phyloP scores from a whole-genome alignment of 257 asterid genomes.

The Fraxinus pennsylvanica region DNA sequence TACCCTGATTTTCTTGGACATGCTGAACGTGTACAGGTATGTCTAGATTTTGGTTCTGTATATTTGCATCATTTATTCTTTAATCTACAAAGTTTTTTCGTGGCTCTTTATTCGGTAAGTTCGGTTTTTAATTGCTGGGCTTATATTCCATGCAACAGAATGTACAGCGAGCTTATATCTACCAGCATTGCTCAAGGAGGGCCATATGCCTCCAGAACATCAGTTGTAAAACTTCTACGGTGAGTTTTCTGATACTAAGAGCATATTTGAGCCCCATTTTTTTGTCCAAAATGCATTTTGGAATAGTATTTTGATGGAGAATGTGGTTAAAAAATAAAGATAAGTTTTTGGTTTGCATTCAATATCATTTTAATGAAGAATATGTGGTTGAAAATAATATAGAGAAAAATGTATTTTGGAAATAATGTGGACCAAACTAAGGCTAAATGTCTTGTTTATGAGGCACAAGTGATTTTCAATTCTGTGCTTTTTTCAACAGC shows the following conservation, averaged over 20 bases:
- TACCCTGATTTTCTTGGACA: slow-evolving; percentile 75
- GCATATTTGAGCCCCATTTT: too few relatives aligned
- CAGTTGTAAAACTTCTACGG: slow-evolving; percentile 94
- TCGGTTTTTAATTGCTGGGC: slow-evolving; percentile 25
- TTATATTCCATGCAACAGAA: slow-evolving; percentile 52
- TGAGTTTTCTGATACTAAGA: slow-evolving; percentile 26
- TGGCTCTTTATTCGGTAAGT: slow-evolving; percentile 8
- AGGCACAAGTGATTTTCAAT: too few relatives aligned
- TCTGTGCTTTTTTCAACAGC: slow-evolving; percentile 42
- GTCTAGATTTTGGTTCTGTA: slow-evolving; percentile 16
- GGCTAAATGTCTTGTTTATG: background rate
- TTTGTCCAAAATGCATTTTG: too few relatives aligned
- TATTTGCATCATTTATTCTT: background rate
- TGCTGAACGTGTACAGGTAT: slow-evolving; percentile 98
- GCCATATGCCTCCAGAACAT: slow-evolving; percentile 83
- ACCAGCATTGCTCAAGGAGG: slow-evolving; percentile 94
- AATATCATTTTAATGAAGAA: too few relatives aligned
- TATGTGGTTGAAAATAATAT: too few relatives aligned
- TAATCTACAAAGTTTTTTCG: background rate
- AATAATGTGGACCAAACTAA: too few relatives aligned
- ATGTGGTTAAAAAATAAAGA: too few relatives aligned
- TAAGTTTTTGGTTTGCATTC: too few relatives aligned
- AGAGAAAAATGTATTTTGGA: too few relatives aligned
- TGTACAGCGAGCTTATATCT: slow-evolving; percentile 98
- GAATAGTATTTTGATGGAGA: too few relatives aligned